Evolutionary conservation across 352 stramenopile genomes (phyloP).

Genomic region (Pythium pyrilobum): DNA sequence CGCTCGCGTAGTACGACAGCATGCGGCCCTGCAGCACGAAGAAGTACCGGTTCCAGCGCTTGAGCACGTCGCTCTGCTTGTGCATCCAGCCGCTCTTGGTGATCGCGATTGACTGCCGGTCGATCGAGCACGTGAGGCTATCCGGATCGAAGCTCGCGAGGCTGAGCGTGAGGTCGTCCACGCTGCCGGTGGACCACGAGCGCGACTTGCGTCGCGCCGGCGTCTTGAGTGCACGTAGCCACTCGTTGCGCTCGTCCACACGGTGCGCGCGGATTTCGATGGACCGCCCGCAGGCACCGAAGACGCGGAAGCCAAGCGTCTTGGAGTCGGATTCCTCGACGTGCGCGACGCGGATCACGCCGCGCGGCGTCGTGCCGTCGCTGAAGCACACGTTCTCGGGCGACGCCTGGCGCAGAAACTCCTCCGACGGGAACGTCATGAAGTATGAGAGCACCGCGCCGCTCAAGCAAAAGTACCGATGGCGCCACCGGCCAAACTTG

Average conservation of each 20-base stretch:
- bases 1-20: slow-evolving; percentile 66
- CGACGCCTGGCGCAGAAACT: slow-evolving; percentile 58
- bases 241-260: slow-evolving; percentile 58
- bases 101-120: slow-evolving; percentile 57
- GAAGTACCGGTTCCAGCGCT: slow-evolving; percentile 64
- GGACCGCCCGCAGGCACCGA: slow-evolving; percentile 52
- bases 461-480: slow-evolving; percentile 73
- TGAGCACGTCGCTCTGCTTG: slow-evolving; percentile 52
- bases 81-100: slow-evolving; percentile 61
- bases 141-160: slow-evolving; percentile 56
- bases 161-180: slow-evolving; percentile 45
- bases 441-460: slow-evolving; percentile 68
- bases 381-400: slow-evolving; percentile 38
- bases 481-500: slow-evolving; percentile 55
- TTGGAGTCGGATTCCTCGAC: slow-evolving; percentile 53
- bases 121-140: slow-evolving; percentile 37
- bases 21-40: slow-evolving; percentile 70
- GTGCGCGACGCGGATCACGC: slow-evolving; percentile 65
- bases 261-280: slow-evolving; percentile 69
- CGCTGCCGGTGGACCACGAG: slow-evolving; percentile 49
- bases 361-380: slow-evolving; percentile 47
- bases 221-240: slow-evolving; percentile 58
- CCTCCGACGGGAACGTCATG: slow-evolving; percentile 60
- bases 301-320: slow-evolving; percentile 64
- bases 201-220: slow-evolving; percentile 52